Conservation (phyloP, 148 eudicot genomes). For the Chenopodium berlandieri region DNA sequence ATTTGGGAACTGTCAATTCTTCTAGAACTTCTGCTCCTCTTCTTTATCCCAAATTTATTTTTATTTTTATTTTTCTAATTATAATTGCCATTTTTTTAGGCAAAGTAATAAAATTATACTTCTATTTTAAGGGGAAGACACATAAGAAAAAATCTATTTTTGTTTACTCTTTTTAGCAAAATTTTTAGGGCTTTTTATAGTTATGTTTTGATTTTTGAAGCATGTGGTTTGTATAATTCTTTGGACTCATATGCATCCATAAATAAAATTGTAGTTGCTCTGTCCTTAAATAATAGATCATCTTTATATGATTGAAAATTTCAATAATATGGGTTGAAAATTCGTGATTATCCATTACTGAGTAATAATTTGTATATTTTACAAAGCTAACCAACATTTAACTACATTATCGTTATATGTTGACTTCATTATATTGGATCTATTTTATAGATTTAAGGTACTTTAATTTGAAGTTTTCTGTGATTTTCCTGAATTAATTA, state of each 20-base stretch:
- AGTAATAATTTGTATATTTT: too few relatives aligned
- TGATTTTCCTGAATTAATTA: background rate
- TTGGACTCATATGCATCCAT: too few relatives aligned
- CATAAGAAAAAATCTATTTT: background rate
- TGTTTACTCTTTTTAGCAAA: background rate
- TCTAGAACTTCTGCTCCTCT: constrained; percentile 16
- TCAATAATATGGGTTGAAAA: too few relatives aligned
- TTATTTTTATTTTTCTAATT: background rate
- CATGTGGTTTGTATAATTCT: background rate
- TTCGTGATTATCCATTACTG: too few relatives aligned
- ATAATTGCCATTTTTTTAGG: background rate
- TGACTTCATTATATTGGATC: background rate
- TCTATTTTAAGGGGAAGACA: background rate
- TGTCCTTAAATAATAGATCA: too few relatives aligned
- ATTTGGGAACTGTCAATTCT: constrained; percentile 24
- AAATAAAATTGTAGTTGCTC: too few relatives aligned
- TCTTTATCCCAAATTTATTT: background rate
- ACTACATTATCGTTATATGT: background rate
- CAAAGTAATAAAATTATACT: background rate
- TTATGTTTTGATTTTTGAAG: background rate
- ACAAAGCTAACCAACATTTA: background rate
- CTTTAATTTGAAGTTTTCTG: background rate
- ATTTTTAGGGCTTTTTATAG: background rate
- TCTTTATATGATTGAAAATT: too few relatives aligned
- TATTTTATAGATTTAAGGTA: background rate